phyloP scores from a whole-genome alignment of 768 basidiomycete species.

The Calocera cornea region DNA sequence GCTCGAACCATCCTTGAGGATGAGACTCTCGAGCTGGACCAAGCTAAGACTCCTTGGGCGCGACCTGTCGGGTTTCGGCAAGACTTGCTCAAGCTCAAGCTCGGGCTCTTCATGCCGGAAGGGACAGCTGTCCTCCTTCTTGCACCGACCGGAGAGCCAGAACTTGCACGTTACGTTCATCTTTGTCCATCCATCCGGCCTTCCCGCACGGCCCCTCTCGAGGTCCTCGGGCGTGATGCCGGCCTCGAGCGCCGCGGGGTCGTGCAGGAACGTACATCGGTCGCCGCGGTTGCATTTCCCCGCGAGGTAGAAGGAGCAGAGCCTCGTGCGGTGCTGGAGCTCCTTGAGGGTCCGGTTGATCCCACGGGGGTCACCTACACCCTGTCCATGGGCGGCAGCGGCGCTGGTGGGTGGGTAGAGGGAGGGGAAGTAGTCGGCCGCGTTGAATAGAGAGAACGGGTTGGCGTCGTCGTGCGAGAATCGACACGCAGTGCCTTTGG shows the following conservation, averaged over 20 bases:
- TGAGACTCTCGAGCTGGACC: slow-evolving; percentile 2
- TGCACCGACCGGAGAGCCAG: slow-evolving; percentile 1
- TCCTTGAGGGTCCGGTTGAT: background rate
- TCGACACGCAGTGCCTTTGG: slow-evolving; percentile 20
- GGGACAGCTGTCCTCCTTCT: slow-evolving; percentile 10
- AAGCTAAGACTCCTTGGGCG: background rate
- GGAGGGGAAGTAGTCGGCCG: background rate
- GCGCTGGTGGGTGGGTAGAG: background rate
- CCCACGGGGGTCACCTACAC: background rate
- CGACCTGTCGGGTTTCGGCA: background rate
- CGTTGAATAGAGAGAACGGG: background rate
- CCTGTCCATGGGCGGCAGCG: background rate
- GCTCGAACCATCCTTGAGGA: slow-evolving; percentile 2
- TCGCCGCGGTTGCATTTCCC: background rate
- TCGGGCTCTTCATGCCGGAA: slow-evolving; percentile 12
- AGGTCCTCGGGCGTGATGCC: background rate
- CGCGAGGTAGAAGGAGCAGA: background rate
- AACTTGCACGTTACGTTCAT: slow-evolving; percentile 8
- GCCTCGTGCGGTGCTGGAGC: background rate
- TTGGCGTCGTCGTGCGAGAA: slow-evolving; percentile 17
- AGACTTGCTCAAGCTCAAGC: background rate
- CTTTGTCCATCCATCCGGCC: slow-evolving; percentile 1
- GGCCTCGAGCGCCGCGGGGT: slow-evolving; percentile 1
- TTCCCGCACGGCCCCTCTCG: background rate
- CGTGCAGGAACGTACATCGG: background rate